Base-by-base conservation (phyloP, 2,329 filamentous ascomycete species). In the Curvularia verruculosa region DNA sequence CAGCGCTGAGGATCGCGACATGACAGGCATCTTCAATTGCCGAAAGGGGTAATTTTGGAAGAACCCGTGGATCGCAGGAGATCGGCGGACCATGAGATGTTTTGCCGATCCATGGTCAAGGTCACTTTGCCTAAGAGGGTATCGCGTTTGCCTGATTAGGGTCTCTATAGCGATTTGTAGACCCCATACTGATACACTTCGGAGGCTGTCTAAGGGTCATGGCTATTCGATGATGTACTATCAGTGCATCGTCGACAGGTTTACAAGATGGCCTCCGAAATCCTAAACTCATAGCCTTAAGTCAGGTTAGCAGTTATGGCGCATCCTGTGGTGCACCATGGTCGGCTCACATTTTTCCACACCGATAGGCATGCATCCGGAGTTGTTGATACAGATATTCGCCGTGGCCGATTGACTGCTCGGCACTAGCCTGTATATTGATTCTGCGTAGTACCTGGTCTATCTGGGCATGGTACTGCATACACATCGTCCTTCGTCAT, bases 1-100 rank as follows among this genome's bases (percentile, higher is more conserved):
- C 56, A 59, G 52, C 49, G 46, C 43, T 36, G 36, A 45, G 37
- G 46, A 52, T 52, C 49, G 56, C 51, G 56, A 40, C 54, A 21
- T 56, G 49, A 45, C 50, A 40, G 40, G 54, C 31, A 54, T 36
- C 49, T 34, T 29, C 18, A 18, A 19, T 26, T 49, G 49, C 53
- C 53, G 5, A 52, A 56, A 52, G 19, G 13, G 53, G 56, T 21
- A 59, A 56, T 7, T 41, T 24, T 46, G 40, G 4, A 12, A 24
- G 31, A 28, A 13, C 18, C 52, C 43, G 48, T 59, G 12, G 44
- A 52, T 43, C 31, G 39, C 55, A 37, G 37, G 3, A 40, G 18
- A 18, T 40, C 37, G n/a, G n/a, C 15, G 8, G 9, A 40, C 37
- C 18, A 40, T 21, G 37, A 8, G 4, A 36, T 6, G 15, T 36